A percentile compares a stretch with the other conserved stretches of the same genome.
Conservation (phyloP, 2,329 filamentous ascomycete genomes). For the Fonsecaea monophora region DNA sequence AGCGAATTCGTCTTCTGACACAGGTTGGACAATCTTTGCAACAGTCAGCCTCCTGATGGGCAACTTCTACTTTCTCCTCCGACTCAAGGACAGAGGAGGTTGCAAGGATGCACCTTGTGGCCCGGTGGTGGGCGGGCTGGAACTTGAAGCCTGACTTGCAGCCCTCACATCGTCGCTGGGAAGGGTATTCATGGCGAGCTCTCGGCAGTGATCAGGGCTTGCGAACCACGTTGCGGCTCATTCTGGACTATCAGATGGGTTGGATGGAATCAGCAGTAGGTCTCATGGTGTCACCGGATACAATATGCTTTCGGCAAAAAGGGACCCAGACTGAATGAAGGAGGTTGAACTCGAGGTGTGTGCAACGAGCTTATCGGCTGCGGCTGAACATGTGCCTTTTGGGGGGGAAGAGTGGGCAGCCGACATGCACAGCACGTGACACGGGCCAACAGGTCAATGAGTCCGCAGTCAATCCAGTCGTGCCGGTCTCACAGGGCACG, state of each 20-base stretch:
- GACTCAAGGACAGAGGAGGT: constrained; percentile 9
- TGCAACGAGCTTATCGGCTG: constrained; percentile 10
- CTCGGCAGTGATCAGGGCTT: background rate
- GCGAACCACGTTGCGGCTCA: background rate
- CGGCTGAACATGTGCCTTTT: constrained; percentile 12
- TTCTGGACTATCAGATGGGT: background rate
- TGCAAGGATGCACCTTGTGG: constrained; percentile 29
- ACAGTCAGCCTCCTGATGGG: constrained; percentile 19
- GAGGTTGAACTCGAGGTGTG: constrained; percentile 1
- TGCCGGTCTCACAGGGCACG: background rate
- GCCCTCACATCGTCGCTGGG: background rate
- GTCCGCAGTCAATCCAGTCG: background rate
- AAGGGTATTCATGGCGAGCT: constrained; percentile 16
- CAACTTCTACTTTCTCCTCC: constrained; percentile 1
- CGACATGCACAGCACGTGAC: background rate
- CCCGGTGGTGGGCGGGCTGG: constrained; percentile 22
- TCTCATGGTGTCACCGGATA: background rate
- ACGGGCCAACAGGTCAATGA: background rate
- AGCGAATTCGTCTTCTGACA: constrained; percentile 40
- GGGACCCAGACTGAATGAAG: constrained; percentile 1
- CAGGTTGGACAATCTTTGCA: constrained; percentile 36
- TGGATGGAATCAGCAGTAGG: background rate
- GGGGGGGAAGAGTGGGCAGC: background rate
- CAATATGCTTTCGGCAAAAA: constrained; percentile 7
- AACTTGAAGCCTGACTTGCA: constrained; percentile 11